A percentile compares a stretch with the other conserved stretches of the same genome.
These are phyloP conservation scores for Colletotrichum sansevieriae DNA, from an alignment of 2,329 filamentous ascomycete genomes.

Conservation along the genomic window DNA sequence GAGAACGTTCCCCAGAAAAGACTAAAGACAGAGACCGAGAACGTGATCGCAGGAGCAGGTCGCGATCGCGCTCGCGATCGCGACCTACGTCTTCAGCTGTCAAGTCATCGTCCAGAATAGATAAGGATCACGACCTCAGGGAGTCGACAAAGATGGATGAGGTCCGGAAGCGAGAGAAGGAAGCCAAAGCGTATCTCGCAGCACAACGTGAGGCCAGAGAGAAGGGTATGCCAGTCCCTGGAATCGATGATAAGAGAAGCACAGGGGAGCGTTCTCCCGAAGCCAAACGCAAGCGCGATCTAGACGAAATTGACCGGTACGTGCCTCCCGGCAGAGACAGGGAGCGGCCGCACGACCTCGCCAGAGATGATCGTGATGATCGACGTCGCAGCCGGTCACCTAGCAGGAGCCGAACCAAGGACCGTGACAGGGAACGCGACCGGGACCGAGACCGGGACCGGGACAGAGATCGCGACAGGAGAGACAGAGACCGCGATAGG, in stretches of 20 bases:
- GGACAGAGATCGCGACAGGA: conserved; percentile 46
- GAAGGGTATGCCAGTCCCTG: conserved; percentile 69
- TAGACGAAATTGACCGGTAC: conserved; percentile 61
- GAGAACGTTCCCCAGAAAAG: conserved; percentile 45
- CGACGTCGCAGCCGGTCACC: conserved; percentile 53
- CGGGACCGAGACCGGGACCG: conserved; percentile 50
- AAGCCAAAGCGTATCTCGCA: conserved; percentile 74
- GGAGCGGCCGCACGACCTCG: conserved; percentile 44
- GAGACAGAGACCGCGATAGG: conserved; percentile 45
- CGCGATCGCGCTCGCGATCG: conserved; percentile 61
- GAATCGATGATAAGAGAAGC: conserved; percentile 66
- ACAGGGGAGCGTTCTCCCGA: conserved; percentile 57
- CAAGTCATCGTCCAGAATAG: conserved; percentile 27
- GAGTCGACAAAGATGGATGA: conserved; percentile 73
- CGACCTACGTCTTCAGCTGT: conserved; percentile 48
- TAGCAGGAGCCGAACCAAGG: conserved; percentile 52
- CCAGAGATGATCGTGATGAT: conserved; percentile 48
- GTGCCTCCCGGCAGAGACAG: conserved; percentile 58
- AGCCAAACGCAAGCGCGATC: conserved; percentile 54
- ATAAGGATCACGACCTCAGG: conserved; percentile 61
- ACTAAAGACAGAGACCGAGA: conserved; percentile 42
- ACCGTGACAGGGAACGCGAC: conserved; percentile 49
- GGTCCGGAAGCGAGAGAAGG: conserved; percentile 72
- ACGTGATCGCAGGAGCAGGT: conserved; percentile 59
- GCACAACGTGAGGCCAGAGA: conserved; percentile 71